Base-by-base conservation (phyloP, 306 rosid species). In the Ormosia semicastrata region DNA sequence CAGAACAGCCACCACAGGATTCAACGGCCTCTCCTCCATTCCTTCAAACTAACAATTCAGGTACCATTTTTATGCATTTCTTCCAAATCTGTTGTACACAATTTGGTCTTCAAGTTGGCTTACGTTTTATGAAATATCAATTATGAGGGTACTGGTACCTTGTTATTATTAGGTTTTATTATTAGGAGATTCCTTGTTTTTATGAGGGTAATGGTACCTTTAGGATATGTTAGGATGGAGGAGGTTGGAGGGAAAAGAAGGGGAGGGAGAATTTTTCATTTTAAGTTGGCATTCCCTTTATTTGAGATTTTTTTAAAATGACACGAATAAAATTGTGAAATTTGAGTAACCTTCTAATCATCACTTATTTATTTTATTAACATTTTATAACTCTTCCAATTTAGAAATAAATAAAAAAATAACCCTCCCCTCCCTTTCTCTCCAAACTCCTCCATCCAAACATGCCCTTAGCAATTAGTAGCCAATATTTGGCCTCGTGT, bases 1-100 rank as follows among this genome's bases (percentile, higher is more conserved):
- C 90, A 2, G 77, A 80, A 60, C 86, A 84, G 40, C 90, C 89
- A 2, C 85, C 81, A 6, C 84, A 43, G 66, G 83, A 76, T 66
- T 46, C 94, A 43, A 46, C 68, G 0, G 13, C 44, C 36, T 79
- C 84, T 17, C 56, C 75, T 36, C 50, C 71, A 0, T 88, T 90
- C 71, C 63, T 86, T 4, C 68, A 53, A 66, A 64, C 81, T 56
- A 17, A 81, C 6, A 14, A n/a, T 46, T 12, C 87, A 39, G 92
- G 99, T 93, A 49, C 14, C 4, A 0, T 37, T 58, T 58, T 33
- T 41, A 11, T 56, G 71, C 12, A 17, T 24, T 72, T 56, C 62
- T 4, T 1, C 3, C 67, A 0, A 10, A 10, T 60, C 12, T 47
- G 41, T 70, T 50, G 2, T 47, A 13, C 47, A 13, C 15, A 10